phyloP scores from a whole-genome alignment of 768 basidiomycete genomes.

The Mycena filopes region DNA sequence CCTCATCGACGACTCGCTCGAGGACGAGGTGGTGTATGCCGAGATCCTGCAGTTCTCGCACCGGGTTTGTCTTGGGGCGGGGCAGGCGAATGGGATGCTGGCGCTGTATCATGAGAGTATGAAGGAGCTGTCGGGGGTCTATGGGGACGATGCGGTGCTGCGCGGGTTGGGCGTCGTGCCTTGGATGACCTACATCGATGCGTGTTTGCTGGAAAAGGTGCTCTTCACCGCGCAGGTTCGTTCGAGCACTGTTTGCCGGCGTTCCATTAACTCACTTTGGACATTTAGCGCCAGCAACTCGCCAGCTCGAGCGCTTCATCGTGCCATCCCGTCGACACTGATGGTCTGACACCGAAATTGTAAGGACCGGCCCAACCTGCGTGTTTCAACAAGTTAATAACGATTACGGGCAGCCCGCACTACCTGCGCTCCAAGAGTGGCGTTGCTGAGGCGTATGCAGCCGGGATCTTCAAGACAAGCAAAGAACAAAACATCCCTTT shows the following conservation, averaged over 20 bases:
- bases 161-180: slow-evolving; percentile 12
- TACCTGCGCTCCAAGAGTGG: slow-evolving; percentile 25
- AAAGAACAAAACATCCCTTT: slow-evolving; percentile 17
- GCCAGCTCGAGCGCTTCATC: slow-evolving; percentile 6
- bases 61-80: slow-evolving; percentile 7
- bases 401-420: slow-evolving; percentile 6
- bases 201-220: slow-evolving; percentile 14
- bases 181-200: slow-evolving; percentile 20
- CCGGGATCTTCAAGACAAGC: slow-evolving; percentile 21
- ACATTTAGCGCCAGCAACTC: too few relatives aligned
- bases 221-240: slow-evolving; percentile 13
- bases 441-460: slow-evolving; percentile 16
- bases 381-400: neutral
- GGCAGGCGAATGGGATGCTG: slow-evolving; percentile 15
- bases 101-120: slow-evolving; percentile 5
- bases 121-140: slow-evolving; percentile 13
- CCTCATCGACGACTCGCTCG: slow-evolving; percentile 24
- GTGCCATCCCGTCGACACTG: too few relatives aligned
- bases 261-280: neutral
- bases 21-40: slow-evolving; percentile 8
- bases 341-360: neutral
- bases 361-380: slow-evolving; percentile 2
- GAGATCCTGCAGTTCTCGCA: slow-evolving; percentile 16
- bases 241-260: neutral
- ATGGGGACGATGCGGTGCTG: slow-evolving; percentile 7